Evolutionary conservation across 805 yeast species (phyloP).

Genomic region (Kodamaea sagamina): DNA sequence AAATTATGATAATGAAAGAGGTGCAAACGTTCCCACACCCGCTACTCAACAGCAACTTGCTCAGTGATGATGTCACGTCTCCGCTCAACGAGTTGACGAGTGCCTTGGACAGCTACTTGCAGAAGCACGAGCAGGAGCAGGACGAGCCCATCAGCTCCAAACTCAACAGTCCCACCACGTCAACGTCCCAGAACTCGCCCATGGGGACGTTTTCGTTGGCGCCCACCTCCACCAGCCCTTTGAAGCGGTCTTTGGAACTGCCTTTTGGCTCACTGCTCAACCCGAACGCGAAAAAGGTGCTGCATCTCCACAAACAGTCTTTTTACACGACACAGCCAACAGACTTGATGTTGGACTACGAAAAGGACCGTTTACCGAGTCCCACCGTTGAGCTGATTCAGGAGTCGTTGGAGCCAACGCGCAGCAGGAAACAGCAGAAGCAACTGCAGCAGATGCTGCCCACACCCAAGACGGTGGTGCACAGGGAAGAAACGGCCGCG

Average conservation of each 20-base stretch:
- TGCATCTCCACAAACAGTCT: slow-evolving; percentile 14
- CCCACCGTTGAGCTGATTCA: slow-evolving; percentile 14
- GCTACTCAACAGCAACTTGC: slow-evolving; percentile 1
- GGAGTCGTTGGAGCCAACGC: slow-evolving; percentile 2
- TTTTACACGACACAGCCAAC: slow-evolving; percentile 17
- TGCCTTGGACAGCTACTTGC: slow-evolving; percentile 1
- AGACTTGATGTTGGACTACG: slow-evolving; percentile 7
- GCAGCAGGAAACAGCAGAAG: neutral
- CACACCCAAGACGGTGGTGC: neutral
- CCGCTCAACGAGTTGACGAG: slow-evolving; percentile 5
- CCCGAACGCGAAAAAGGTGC: slow-evolving; percentile 5
- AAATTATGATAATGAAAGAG: slow-evolving; percentile 4
- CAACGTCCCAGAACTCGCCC: slow-evolving; percentile 5
- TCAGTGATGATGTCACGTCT: slow-evolving; percentile 2
- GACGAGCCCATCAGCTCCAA: neutral
- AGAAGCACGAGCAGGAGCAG: slow-evolving; percentile 1
- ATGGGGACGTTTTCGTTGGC: slow-evolving; percentile 10
- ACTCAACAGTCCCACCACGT: neutral
- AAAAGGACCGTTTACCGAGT: slow-evolving; percentile 17
- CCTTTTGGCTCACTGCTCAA: slow-evolving; percentile 6
- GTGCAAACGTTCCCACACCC: slow-evolving; percentile 5
- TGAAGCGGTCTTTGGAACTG: slow-evolving; percentile 14
- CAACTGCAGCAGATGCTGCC: neutral
- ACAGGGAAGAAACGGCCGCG: slow-evolving; percentile 1
- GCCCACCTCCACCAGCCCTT: slow-evolving; percentile 7